Evolutionary conservation across 257 asterid species (phyloP).

Genomic region (Solanum acaule): DNA sequence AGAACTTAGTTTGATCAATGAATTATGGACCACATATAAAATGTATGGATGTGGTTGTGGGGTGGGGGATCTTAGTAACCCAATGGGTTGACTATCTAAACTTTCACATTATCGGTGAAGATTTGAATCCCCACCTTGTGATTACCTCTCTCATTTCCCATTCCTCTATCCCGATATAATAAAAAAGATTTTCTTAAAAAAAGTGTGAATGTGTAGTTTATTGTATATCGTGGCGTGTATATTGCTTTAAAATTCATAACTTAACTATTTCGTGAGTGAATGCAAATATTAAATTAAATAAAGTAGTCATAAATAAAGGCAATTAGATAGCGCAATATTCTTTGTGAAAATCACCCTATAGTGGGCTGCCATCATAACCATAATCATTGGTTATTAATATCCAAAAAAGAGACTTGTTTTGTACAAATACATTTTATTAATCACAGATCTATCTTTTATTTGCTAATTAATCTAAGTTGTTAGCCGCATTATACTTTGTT

Average conservation of each 20-base stretch:
- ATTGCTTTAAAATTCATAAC: background rate
- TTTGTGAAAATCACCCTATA: background rate
- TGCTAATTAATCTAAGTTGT: background rate
- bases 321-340: background rate
- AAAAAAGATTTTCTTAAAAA: background rate
- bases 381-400: background rate
- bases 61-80: background rate
- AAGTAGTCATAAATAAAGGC: background rate
- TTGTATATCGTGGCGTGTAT: background rate
- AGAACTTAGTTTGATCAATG: background rate
- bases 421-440: background rate
- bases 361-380: background rate
- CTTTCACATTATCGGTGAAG: background rate
- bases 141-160: background rate
- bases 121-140: no score
- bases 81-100: background rate
- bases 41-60: no score
- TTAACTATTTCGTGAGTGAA: background rate
- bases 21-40: background rate
- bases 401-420: background rate
- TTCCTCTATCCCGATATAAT: background rate
- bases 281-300: background rate
- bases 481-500: background rate
- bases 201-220: background rate
- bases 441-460: background rate